Conservation (phyloP, 108 stramenopile genomes). For the Cylindrotheca closterium region DNA sequence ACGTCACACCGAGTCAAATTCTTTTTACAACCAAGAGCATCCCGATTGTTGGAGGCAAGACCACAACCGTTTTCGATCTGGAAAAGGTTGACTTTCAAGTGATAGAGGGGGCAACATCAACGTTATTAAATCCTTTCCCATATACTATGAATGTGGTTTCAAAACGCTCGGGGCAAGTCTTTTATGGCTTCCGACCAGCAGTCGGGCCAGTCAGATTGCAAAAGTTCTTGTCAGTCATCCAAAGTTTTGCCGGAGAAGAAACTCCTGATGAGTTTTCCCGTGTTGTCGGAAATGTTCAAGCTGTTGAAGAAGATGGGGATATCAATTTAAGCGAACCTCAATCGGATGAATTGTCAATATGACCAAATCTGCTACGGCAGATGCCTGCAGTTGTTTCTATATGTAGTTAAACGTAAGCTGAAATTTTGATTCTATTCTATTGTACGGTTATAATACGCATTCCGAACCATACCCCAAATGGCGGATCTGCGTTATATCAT, state of each 20-base stretch:
- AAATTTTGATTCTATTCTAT: not conserved
- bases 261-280: conserved; percentile 24
- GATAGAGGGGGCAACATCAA: conserved; percentile 37
- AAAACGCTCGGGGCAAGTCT: conserved; percentile 31
- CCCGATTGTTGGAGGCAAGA: conserved; percentile 67
- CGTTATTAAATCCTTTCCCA: conserved; percentile 70
- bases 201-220: conserved; percentile 66
- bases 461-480: no score
- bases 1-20: conserved; percentile 60
- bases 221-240: conserved; percentile 71
- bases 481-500: no score
- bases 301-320: conserved; percentile 13
- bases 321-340: not conserved
- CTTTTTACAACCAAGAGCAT: conserved; percentile 67
- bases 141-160: conserved; percentile 53
- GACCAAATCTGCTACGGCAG: not conserved
- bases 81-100: conserved; percentile 68
- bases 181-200: conserved; percentile 74
- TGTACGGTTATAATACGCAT: no score
- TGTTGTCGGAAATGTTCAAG: conserved; percentile 6
- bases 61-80: conserved; percentile 50
- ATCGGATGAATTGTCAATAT: conserved; percentile 3
- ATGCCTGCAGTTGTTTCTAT: no score
- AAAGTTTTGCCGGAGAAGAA: conserved; percentile 34
- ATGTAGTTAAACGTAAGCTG: no score